Percentiles rank a stretch among this genome's conserved stretches.
These are phyloP conservation scores for Podila epigama DNA, from an alignment of 192 early-diverging fungal genomes.

Conservation along the genomic window DNA sequence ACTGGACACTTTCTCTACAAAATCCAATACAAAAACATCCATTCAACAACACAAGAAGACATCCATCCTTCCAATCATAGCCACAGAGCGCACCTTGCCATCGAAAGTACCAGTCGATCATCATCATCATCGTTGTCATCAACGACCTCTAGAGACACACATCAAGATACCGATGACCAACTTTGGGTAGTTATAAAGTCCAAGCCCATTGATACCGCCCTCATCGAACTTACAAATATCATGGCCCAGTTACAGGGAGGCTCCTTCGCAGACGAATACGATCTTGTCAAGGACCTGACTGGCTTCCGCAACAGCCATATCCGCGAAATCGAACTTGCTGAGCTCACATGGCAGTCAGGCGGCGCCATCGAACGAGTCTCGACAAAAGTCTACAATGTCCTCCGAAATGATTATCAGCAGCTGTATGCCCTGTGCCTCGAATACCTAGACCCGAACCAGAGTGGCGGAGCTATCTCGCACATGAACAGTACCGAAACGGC, in stretches of 20 bases:
- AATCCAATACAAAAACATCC: slow-evolving; percentile 15
- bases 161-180: background rate
- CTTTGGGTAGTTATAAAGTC: slow-evolving; percentile 45
- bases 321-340: slow-evolving; percentile 40
- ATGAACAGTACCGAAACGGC: slow-evolving; percentile 40
- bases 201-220: slow-evolving; percentile 44
- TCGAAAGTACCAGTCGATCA: slow-evolving; percentile 2
- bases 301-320: slow-evolving; percentile 47
- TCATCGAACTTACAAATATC: slow-evolving; percentile 50
- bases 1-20: slow-evolving; percentile 38
- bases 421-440: slow-evolving; percentile 45
- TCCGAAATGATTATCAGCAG: slow-evolving; percentile 40
- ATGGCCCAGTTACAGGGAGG: slow-evolving; percentile 48
- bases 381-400: slow-evolving; percentile 47
- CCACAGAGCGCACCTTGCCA: background rate
- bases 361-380: slow-evolving; percentile 38
- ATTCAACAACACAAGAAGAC: background rate
- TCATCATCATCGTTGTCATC: background rate
- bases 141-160: background rate
- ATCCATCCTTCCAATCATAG: background rate
- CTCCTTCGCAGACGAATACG: slow-evolving; percentile 36
- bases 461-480: slow-evolving; percentile 36
- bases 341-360: slow-evolving; percentile 26
- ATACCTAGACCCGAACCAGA: slow-evolving; percentile 21
- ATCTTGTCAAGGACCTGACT: slow-evolving; percentile 41